Base-by-base conservation (phyloP, 768 basidiomycete species). In the Tricholoma bakamatsutake region DNA sequence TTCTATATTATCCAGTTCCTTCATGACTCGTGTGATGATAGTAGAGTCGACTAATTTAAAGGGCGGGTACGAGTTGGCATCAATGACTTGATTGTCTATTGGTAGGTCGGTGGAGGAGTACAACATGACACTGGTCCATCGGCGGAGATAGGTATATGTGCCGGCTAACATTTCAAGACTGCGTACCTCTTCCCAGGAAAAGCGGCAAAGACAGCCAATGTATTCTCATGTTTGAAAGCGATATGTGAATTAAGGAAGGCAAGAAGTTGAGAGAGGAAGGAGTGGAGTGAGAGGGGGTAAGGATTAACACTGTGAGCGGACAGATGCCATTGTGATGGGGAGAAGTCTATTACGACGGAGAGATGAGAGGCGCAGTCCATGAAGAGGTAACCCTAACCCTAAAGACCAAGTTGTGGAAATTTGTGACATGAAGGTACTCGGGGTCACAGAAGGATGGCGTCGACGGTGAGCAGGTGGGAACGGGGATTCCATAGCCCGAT, bases 241-340 rank as follows among this genome's bases (percentile, higher is more conserved):
- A 98, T 80, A 71, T 98, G 94, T 3, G 93, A 83, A 66, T 99
- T 98, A 64, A 96, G 76, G 65, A 98, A 96, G 30, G 90, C 87
- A 55, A 98, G 80, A 27, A 97, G 75, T 63, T 93, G 90, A 2
- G 90, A 83, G 46, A 98, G 76, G 67, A 98, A 97, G 1, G 79
- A 62, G 17, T 80, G 72, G 43, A 98, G 79, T 1, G 85, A 67
- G 11, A 98, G 71, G 0, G 84, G 77, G 61, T 79, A 72, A 3
- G 71, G 55, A 50, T 80, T 81, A 35, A 72, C 64, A 3, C 78
- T 63, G 10, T 66, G 53, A 1, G 83, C 80, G 27, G 88, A 84
- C 53, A 83, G 74, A 62, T 90, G 82, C 94, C 94, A 96, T 69
- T 93, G 90, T 1, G 83, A 74, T 4, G 92, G 93, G 21, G 88